Evolutionary conservation across 345 rosid species (phyloP).

Genomic region (Balakata baccata): DNA sequence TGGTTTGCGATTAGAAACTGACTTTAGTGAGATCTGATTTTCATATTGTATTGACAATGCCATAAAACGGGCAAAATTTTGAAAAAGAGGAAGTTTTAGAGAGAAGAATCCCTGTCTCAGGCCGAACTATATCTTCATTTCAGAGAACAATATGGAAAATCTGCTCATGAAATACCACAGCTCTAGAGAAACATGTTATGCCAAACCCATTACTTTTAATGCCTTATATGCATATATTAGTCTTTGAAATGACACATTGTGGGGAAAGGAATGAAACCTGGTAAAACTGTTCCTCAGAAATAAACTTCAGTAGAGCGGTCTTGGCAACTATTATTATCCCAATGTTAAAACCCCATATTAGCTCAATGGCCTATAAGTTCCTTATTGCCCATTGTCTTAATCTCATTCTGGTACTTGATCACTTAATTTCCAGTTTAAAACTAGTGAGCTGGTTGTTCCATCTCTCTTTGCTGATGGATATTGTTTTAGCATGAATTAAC

Average conservation of each 20-base stretch:
- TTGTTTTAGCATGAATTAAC: neutral
- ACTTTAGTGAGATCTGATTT: neutral
- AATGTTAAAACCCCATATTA: neutral
- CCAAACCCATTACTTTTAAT: neutral
- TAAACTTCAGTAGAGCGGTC: neutral
- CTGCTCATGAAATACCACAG: neutral
- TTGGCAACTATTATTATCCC: neutral
- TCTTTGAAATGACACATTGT: neutral
- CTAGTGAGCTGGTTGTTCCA: neutral
- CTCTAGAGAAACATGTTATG: neutral
- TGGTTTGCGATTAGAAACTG: neutral
- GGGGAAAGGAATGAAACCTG: neutral
- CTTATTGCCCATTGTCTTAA: neutral
- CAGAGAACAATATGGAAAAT: neutral
- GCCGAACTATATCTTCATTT: neutral
- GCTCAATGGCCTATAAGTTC: neutral
- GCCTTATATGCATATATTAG: neutral
- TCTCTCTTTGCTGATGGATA: neutral
- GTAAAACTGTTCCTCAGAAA: neutral
- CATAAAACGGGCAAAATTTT: neutral
- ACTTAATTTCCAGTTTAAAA: neutral
- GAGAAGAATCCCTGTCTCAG: neutral
- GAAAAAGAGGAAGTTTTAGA: neutral
- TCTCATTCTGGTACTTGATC: neutral
- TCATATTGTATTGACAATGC: neutral